Conservation (phyloP, 192 early-diverging fungal genomes). For the Martensiomyces pterosporus region DNA sequence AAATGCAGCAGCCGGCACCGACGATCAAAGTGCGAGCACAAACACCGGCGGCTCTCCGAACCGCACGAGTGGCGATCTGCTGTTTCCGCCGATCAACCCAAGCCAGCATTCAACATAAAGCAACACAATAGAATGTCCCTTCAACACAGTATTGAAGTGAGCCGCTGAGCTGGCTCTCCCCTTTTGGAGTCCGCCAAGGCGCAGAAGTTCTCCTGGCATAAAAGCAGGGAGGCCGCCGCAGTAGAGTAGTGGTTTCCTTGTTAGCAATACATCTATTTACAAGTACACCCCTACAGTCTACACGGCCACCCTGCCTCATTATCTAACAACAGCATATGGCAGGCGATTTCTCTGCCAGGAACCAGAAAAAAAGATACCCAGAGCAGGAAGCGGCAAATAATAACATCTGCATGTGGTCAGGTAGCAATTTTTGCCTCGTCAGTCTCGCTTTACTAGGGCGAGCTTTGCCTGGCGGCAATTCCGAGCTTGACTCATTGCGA, state of each 20-base stretch:
- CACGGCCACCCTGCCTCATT: not conserved
- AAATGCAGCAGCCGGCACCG: conserved; percentile 1
- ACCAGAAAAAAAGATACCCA: not conserved
- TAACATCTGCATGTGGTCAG: conserved; percentile 15
- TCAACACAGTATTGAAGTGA: not conserved
- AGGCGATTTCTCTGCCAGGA: conserved; percentile 8
- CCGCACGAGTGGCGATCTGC: too few relatives aligned
- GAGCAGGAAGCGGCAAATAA: conserved; percentile 4
- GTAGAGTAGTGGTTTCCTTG: too few relatives aligned
- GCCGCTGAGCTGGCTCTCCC: too few relatives aligned
- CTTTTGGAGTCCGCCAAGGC: too few relatives aligned
- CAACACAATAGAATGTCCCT: not conserved
- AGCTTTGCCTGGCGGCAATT: conserved; percentile 1
- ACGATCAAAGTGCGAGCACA: too few relatives aligned
- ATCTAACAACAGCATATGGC: too few relatives aligned
- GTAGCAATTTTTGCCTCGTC: conserved; percentile 14
- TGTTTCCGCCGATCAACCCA: conserved; percentile 36
- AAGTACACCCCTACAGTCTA: not conserved
- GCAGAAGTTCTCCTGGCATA: too few relatives aligned
- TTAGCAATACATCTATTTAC: too few relatives aligned
- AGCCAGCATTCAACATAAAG: not conserved
- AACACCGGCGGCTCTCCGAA: too few relatives aligned
- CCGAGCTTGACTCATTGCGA: conserved; percentile 45
- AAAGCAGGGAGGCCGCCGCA: too few relatives aligned
- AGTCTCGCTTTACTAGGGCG: too few relatives aligned